Conservation (phyloP, 2,329 filamentous ascomycete genomes). For the Pseudocercospora cruenta region DNA sequence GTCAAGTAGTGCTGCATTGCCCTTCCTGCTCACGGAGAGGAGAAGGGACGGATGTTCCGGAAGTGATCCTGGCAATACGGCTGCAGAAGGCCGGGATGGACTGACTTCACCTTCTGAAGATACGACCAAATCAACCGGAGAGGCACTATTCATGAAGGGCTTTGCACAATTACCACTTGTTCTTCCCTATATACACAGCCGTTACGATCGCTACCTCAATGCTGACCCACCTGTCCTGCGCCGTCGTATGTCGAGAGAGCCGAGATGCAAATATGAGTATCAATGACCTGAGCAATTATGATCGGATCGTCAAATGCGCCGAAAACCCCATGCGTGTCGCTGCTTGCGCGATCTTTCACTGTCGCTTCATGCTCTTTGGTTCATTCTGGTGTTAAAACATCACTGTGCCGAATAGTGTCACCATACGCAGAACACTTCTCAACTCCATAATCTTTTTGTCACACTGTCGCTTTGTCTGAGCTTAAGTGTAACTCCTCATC, state of each 20-base stretch:
- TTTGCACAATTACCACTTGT: slow-evolving; percentile 7
- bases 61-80: not conserved
- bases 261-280: not conserved
- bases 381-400: slow-evolving; percentile 2
- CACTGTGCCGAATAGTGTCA: not conserved
- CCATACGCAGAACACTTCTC: not conserved
- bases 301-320: not conserved
- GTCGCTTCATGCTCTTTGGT: not conserved
- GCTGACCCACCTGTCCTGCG: not conserved
- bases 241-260: not conserved
- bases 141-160: not conserved
- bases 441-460: not conserved
- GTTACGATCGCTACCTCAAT: not conserved
- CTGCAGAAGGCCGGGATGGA: not conserved
- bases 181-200: slow-evolving; percentile 1
- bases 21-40: not conserved
- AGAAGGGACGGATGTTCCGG: not conserved
- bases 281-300: not conserved
- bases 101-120: not conserved
- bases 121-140: not conserved
- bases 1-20: not conserved
- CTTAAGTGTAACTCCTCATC: slow-evolving; percentile 74
- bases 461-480: not conserved
- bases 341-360: not conserved
- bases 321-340: not conserved